Evolutionary conservation across 2,329 filamentous ascomycete genomes (phyloP).

Genomic region (Paraphaeosphaeria sporulosa): DNA sequence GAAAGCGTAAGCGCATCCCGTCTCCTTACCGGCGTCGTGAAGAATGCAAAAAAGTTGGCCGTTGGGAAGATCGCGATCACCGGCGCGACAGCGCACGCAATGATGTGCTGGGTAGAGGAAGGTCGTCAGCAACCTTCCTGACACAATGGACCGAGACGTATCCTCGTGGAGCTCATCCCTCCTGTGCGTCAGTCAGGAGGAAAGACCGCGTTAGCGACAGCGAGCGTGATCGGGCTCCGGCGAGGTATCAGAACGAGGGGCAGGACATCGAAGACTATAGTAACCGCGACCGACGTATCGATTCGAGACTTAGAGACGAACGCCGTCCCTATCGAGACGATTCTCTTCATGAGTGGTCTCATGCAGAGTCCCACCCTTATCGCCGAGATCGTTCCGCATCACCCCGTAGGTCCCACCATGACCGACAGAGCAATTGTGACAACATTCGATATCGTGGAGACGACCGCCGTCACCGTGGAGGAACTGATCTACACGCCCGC

Average conservation of each 20-base stretch:
- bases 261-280: background rate
- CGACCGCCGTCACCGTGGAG: background rate
- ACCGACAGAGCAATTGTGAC: background rate
- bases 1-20: background rate
- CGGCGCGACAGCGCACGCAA: background rate
- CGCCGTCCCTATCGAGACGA: background rate
- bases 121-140: background rate
- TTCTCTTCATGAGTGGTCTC: background rate
- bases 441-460: background rate
- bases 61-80: background rate
- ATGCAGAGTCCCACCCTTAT: background rate
- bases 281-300: background rate
- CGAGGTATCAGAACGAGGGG: background rate
- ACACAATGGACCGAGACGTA: no score
- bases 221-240: background rate
- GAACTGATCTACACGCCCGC: background rate
- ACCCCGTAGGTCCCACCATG: background rate
- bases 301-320: background rate
- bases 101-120: no score
- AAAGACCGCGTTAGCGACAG: background rate
- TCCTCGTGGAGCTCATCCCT: background rate
- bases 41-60: background rate
- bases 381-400: conserved; percentile 1
- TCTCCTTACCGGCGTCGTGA: background rate
- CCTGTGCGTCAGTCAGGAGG: background rate